Evolutionary conservation across 805 yeast genomes (phyloP), one percentile per base, ranked within the genome.

Genomic region (Pichia sporocuriosa): DNA sequence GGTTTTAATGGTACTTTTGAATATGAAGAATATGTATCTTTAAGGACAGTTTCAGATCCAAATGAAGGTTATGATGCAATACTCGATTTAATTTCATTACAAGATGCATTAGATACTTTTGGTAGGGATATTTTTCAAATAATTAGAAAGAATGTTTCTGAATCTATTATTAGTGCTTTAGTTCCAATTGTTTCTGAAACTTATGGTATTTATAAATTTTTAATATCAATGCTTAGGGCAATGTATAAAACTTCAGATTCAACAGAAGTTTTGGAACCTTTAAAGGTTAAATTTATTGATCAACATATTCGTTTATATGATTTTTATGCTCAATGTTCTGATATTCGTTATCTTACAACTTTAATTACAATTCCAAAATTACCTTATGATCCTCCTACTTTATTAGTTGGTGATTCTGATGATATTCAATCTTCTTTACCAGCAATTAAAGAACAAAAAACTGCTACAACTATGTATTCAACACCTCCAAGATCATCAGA

Each of bases 1-100:
- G 95, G 88, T 4, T 93, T 90, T 65, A 90, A 84, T 56, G 98
- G 97, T 28, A 87, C 87, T 28, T 90, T 90, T 62, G 98, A 90
- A 59, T 93, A 90, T 58, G 95, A 88, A 61, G 98, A 90, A 59
- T 93, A 90, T 57, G 79, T 89, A 33, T 85, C 96, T 4, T 70
- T 90, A 50, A 76, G 85, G 44, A 79, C 88, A 3, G 94, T 86
- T 29, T 81, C 86, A 54, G 96, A 90, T 60, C 97, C 97, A 6
- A 88, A 90, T 57, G 96, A 88, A 64, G 97, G 97, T 6, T 89
- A 83, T 59, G 95, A 90, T 57, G 80, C 95, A 1, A 78, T 90
- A 46, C 59, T 86, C 49, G 96, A 87, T 58, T 68, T 90, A 53
- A 81, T 87, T 85, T 77, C 78, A 34, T 67, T 90, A 43, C 96